These are phyloP conservation scores for Houttuynia cordata DNA, from an alignment of 164 flowering plant genomes.

Conservation along the genomic window DNA sequence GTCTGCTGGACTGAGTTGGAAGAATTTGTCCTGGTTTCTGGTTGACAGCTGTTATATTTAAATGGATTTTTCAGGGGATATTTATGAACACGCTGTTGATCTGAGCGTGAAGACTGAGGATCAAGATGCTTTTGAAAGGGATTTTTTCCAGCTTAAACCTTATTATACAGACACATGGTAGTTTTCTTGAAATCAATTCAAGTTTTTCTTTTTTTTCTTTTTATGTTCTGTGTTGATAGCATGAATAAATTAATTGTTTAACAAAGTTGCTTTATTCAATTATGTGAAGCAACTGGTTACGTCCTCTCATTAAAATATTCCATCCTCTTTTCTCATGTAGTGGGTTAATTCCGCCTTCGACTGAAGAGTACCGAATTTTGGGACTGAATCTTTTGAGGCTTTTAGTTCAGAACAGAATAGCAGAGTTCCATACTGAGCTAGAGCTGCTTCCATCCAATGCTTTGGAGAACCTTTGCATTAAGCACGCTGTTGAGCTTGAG, in stretches of 20 bases:
- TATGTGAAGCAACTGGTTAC: not conserved
- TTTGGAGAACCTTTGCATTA: constrained; percentile 69
- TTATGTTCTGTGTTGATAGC: not conserved
- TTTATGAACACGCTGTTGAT: constrained; percentile 92
- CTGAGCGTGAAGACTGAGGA: constrained; percentile 83
- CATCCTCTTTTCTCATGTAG: constrained; percentile 32
- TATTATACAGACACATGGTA: constrained; percentile 86
- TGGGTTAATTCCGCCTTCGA: constrained; percentile 26
- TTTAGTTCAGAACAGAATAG: constrained; percentile 84
- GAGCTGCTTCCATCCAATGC: constrained; percentile 64
- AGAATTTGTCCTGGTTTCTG: too few species aligned
- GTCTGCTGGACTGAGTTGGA: too few species aligned
- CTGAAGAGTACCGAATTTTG: constrained; percentile 44
- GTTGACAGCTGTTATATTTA: not conserved
- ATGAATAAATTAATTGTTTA: too few species aligned
- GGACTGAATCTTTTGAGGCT: constrained; percentile 90
- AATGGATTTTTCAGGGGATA: constrained; percentile 43
- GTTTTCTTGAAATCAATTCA: not conserved
- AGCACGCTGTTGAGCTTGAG: constrained; percentile 80
- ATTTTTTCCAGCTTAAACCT: constrained; percentile 92
- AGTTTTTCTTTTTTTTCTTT: not conserved
- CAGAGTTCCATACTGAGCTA: constrained; percentile 80
- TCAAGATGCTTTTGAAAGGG: constrained; percentile 93
- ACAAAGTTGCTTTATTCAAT: not conserved
- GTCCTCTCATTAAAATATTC: not conserved